phyloP scores from a whole-genome alignment of 2,329 filamentous ascomycete species.

The Cyphellophora europaea region DNA sequence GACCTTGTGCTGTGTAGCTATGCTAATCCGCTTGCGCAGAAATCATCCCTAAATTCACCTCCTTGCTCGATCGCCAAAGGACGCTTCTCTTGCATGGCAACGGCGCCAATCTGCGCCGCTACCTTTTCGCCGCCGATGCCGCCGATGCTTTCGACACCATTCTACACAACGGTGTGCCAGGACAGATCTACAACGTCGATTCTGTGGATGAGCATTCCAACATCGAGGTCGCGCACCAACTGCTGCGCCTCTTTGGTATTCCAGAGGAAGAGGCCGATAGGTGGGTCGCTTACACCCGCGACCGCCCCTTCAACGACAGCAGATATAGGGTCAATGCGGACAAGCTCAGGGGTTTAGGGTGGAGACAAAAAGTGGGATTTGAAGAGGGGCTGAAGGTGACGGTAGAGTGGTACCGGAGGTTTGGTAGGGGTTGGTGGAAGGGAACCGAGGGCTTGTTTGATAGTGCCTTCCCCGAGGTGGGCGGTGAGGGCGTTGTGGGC shows the following conservation, averaged over 20 bases:
- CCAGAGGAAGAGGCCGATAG: constrained; percentile 29
- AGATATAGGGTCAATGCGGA: constrained; percentile 63
- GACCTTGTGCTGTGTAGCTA: too few species aligned
- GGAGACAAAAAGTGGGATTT: constrained; percentile 59
- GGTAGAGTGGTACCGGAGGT: constrained; percentile 57
- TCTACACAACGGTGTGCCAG: constrained; percentile 63
- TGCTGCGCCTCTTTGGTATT: constrained; percentile 56
- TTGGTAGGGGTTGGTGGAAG: constrained; percentile 1
- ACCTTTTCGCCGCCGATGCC: constrained; percentile 70
- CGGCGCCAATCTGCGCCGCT: constrained; percentile 63
- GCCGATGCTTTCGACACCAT: constrained; percentile 78
- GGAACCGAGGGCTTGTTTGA: constrained; percentile 2
- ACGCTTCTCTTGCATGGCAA: constrained; percentile 69
- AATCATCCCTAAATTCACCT: constrained; percentile 75
- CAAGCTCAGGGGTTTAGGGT: constrained; percentile 58
- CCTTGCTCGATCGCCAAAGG: constrained; percentile 55
- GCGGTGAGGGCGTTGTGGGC: not conserved
- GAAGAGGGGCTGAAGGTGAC: constrained; percentile 54
- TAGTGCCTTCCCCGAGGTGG: not conserved
- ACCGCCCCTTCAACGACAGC: constrained; percentile 70
- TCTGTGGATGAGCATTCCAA: constrained; percentile 72
- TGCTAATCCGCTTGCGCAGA: too few species aligned
- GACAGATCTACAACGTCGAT: constrained; percentile 74
- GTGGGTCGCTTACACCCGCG: constrained; percentile 49
- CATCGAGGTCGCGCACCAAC: constrained; percentile 54